phyloP scores from a whole-genome alignment of 2,329 filamentous ascomycete genomes.

The Tolypocladium tundrense region DNA sequence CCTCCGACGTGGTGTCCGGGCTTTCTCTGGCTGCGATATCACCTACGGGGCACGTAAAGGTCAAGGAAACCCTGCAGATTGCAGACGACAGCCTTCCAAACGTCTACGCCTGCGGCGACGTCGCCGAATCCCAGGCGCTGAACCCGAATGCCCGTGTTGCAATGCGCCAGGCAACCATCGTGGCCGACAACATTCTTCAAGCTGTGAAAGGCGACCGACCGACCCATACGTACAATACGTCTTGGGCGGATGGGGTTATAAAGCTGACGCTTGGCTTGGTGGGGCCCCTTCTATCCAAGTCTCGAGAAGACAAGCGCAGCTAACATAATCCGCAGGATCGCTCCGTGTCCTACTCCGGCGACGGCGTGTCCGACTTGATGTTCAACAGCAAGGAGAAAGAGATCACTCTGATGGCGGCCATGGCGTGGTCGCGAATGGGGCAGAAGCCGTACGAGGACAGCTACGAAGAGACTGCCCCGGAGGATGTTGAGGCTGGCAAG shows the following conservation, averaged over 20 bases:
- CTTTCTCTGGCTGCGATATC: conserved; percentile 35
- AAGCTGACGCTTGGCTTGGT: conserved; percentile 45
- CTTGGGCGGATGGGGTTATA: conserved; percentile 38
- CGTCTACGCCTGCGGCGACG: conserved; percentile 55
- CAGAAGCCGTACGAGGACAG: conserved; percentile 33
- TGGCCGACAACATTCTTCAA: conserved; percentile 43
- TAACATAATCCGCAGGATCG: conserved; percentile 23
- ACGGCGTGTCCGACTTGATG: conserved; percentile 32
- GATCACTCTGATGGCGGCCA: conserved; percentile 30
- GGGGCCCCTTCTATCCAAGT: background rate
- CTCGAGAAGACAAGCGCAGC: background rate
- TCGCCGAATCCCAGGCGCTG: conserved; percentile 38
- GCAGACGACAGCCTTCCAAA: conserved; percentile 33
- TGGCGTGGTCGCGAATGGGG: conserved; percentile 31
- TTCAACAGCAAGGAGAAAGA: conserved; percentile 30
- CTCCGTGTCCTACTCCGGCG: conserved; percentile 31
- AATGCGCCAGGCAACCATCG: conserved; percentile 40
- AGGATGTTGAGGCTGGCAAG: background rate
- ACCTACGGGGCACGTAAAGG: conserved; percentile 36
- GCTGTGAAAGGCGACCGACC: conserved; percentile 30
- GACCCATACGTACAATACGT: conserved; percentile 26
- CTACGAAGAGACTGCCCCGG: background rate
- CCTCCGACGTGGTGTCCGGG: conserved; percentile 34
- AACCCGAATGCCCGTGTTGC: conserved; percentile 45
- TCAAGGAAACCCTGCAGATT: conserved; percentile 48